phyloP scores from a whole-genome alignment of 2,329 filamentous ascomycete species.

The Epichloe brachyelytri region DNA sequence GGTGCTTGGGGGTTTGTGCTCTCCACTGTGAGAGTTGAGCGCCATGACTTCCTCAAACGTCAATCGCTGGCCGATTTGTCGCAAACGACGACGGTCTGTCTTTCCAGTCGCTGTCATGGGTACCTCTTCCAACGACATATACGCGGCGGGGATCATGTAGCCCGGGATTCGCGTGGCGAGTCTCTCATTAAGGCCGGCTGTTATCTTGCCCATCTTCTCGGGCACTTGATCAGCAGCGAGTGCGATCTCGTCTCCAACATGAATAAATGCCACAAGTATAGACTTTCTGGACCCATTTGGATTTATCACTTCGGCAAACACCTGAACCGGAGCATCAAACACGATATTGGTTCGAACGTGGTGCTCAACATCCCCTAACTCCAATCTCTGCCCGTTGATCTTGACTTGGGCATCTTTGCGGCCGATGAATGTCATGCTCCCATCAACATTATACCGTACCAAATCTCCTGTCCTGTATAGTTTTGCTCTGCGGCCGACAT shows the following conservation, averaged over 20 bases:
- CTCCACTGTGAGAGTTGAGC: not conserved
- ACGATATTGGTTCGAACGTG: not conserved
- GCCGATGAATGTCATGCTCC: constrained; percentile 29
- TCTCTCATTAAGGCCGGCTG: not conserved
- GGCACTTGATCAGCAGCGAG: not conserved
- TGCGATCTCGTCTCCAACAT: not conserved
- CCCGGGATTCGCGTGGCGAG: constrained; percentile 8
- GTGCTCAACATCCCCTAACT: constrained; percentile 20
- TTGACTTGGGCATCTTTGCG: constrained; percentile 43
- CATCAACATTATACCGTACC: constrained; percentile 22
- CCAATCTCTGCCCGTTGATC: constrained; percentile 39
- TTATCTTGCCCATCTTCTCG: not conserved
- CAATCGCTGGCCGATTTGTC: not conserved
- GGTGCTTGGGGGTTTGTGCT: not conserved
- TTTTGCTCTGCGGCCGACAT: constrained; percentile 7
- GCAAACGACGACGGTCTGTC: constrained; percentile 7
- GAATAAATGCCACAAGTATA: constrained; percentile 1
- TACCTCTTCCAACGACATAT: constrained; percentile 7
- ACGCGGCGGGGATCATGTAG: constrained; percentile 11
- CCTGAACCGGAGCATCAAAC: not conserved
- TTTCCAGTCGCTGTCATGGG: constrained; percentile 8
- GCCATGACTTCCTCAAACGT: not conserved
- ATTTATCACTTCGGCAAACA: not conserved
- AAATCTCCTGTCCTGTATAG: constrained; percentile 36
- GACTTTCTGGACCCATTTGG: not conserved